Base-by-base conservation (phyloP, 2,329 filamentous ascomycete genomes). In the Stemphylium vesicarium region DNA sequence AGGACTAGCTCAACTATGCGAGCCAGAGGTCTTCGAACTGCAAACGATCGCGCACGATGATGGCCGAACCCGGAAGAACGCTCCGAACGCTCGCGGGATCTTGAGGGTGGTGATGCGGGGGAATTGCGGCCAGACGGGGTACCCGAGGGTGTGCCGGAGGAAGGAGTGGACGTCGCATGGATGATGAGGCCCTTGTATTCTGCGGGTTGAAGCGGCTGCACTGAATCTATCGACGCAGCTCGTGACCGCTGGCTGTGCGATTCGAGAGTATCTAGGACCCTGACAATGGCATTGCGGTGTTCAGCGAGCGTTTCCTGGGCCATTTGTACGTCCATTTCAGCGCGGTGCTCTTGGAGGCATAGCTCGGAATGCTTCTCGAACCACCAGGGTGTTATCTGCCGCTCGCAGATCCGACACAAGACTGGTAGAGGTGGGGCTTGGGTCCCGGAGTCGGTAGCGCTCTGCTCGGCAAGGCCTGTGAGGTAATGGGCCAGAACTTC, bases 321-420 rank as follows among this genome's bases (percentile, higher is more conserved):
- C 82, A 98, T 89, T 73, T 99, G 94, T 4, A 99, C 92, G 66
- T 98, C 94, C 91, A 97, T 96, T 74, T 99, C 95, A 0, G 95
- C 94, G 46, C 90, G 88, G 72, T 99, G 95, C 73, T 99, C 95
- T 73, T 98, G 93, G 50, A 97, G 81, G 71, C 95, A 99, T 16
- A 98, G 80, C 68, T 99, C 96, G 2, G 94, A 96, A 74, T 99
- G 95, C 76, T 98, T 99, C 77, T 99, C 95, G 66, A 99, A 99
- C 96, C 95, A 99, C 95, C 95, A 99, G 0, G 94, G 92, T 4
- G 92, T 92, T 57, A 99, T 98, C 59, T 97, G 92, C 49, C 95
- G 91, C 74, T 99, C 95, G 75, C 95, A 99, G 50, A 99, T 98
- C 47, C 95, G 92, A 75, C 95, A 99, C 13, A 99, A 84, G 4